Evolutionary conservation across 495 filamentous ascomycete species (phyloP).

Genomic region (Amphirosellinia nigrospora): DNA sequence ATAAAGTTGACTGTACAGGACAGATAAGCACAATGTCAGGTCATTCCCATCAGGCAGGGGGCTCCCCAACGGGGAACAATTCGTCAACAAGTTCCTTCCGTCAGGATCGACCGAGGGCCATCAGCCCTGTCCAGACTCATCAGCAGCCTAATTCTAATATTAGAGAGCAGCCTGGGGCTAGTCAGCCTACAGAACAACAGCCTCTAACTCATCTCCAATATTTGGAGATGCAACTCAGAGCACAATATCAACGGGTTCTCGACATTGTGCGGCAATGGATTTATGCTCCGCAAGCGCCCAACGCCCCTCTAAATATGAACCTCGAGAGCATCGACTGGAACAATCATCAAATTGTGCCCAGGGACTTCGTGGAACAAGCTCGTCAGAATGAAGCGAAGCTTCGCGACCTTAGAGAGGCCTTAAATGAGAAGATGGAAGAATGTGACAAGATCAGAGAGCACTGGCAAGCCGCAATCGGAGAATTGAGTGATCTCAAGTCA

Average conservation of each 20-base stretch:
- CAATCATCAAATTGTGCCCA: background rate
- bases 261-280: background rate
- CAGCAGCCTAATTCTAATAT: background rate
- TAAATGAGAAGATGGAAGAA: constrained; percentile 1
- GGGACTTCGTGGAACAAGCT: background rate
- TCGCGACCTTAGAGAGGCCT: background rate
- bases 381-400: background rate
- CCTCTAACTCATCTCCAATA: background rate
- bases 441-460: constrained; percentile 5
- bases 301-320: rapidly evolving
- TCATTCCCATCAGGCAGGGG: background rate
- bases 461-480: background rate
- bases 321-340: background rate
- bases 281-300: background rate
- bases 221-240: background rate
- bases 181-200: background rate
- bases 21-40: background rate
- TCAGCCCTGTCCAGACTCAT: background rate
- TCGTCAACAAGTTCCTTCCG: background rate
- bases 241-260: background rate
- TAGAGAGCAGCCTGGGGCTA: background rate
- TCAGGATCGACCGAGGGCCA: background rate
- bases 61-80: background rate
- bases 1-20: background rate
- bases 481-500: constrained; percentile 15